Evolutionary conservation across 352 stramenopile species (phyloP), one percentile per base, ranked within the genome.

Genomic region (Phytophthora hibernalis): DNA sequence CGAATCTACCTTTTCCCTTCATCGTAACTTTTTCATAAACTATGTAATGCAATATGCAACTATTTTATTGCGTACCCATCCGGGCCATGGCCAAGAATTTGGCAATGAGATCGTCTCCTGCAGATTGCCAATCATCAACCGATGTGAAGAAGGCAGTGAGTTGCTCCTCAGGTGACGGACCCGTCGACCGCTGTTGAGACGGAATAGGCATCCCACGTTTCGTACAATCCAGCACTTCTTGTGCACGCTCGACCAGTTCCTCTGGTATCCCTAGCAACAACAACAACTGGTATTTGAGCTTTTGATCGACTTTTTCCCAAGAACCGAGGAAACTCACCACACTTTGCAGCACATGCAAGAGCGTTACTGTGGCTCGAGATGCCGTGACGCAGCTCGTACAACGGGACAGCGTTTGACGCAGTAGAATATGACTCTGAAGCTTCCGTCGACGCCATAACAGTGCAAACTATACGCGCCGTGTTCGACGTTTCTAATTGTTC

Each of bases 321-420:
- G 26, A n/a, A 21, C 9, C 12, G 28, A 49, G 3, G 16, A 30
- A 30, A 65, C 65, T 31, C 68, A 94, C 88, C 88, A 30, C 80
- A 92, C 31, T 80, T 76, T 30, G 73, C 49, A 47, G 86, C 88
- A 57, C 86, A 96, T 5, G 70, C 62, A 47, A 96, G 72, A 10
- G 83, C 88, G 53, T 94, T 93, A 62, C 88, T 96, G 21, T 84
- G 76, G 4, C 54, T 78, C 3, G 88, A 87, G 4, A 91, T 79
- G 13, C 88, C 88, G 55, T 68, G 42, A 0, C 72, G 73, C 16
- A 94, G 49, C 40, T 95, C 84, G 37, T 87, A 92, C 2, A 96
- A 61, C 2, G 88, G 81, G 56, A 68, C 72, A 53, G 66, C 42
- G 18, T 54, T 72, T 20, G 61, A 60, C 8, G 64, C 57, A 26